A percentile compares a stretch with the other conserved stretches of the same genome.
These are phyloP conservation scores for Monosporozyma yasuniensis DNA, from an alignment of 805 yeast genomes.

Conservation along the genomic window DNA sequence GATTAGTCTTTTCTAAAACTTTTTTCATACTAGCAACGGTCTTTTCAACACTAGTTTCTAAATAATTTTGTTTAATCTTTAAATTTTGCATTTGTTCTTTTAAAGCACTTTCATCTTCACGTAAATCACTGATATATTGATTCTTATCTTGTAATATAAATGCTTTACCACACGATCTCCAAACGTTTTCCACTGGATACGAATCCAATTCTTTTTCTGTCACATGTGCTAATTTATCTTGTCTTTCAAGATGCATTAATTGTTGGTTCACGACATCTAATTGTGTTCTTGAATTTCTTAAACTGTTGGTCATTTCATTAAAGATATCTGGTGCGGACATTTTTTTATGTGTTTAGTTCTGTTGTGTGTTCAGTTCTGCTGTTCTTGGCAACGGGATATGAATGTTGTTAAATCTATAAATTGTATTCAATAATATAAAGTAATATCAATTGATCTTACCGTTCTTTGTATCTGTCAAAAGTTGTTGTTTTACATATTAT, in stretches of 20 bases:
- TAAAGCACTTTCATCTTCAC: slow-evolving; percentile 43
- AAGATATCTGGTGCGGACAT: slow-evolving; percentile 4
- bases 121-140: slow-evolving; percentile 42
- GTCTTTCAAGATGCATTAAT: slow-evolving; percentile 23
- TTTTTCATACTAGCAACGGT: slow-evolving; percentile 56
- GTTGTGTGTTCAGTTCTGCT: neutral
- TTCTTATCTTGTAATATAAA: slow-evolving; percentile 37
- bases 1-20: slow-evolving; percentile 19
- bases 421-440: too few relatives aligned
- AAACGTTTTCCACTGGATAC: slow-evolving; percentile 45
- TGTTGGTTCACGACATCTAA: slow-evolving; percentile 25
- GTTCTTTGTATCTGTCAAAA: neutral
- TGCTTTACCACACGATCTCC: slow-evolving; percentile 82
- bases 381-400: too few relatives aligned
- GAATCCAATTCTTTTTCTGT: slow-evolving; percentile 50
- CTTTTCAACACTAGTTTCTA: slow-evolving; percentile 69
- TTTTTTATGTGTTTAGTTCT: neutral
- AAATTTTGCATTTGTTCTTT: slow-evolving; percentile 53
- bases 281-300: slow-evolving; percentile 25
- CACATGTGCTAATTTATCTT: slow-evolving; percentile 40
- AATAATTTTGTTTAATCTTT: slow-evolving; percentile 59
- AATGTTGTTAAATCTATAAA: too few relatives aligned
- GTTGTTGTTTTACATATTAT: neutral
- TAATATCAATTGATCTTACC: neutral
- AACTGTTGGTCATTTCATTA: slow-evolving; percentile 22